These are phyloP conservation scores for Holtermannia corniformis DNA, from an alignment of 768 basidiomycete species.

Conservation along the genomic window DNA sequence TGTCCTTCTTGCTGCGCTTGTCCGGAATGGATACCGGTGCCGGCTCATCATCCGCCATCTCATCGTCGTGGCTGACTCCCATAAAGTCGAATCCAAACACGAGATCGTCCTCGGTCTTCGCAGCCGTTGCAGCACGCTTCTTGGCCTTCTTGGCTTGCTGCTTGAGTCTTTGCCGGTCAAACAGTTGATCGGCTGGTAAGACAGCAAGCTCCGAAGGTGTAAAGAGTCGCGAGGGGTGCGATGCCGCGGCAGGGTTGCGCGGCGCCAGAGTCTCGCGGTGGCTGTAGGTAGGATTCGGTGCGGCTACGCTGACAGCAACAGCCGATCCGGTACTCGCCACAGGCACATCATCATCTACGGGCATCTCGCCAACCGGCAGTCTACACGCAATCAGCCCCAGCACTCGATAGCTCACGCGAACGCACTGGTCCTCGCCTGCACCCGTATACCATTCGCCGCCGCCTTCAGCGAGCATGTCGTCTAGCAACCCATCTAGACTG, in stretches of 20 bases:
- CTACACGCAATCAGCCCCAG: background rate
- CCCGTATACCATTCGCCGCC: constrained; percentile 49
- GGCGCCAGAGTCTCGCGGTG: constrained; percentile 4
- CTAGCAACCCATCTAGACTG: constrained; percentile 68
- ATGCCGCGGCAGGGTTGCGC: background rate
- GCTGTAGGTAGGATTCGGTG: constrained; percentile 2
- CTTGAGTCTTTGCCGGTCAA: constrained; percentile 34
- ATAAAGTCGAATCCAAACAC: constrained; percentile 30
- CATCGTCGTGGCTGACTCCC: constrained; percentile 45
- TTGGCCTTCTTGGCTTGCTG: constrained; percentile 37
- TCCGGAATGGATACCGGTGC: constrained; percentile 35
- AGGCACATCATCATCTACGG: constrained; percentile 6
- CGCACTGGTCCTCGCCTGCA: constrained; percentile 20
- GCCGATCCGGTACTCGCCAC: background rate
- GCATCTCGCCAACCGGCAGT: constrained; percentile 1
- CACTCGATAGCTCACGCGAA: constrained; percentile 8
- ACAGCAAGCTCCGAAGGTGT: constrained; percentile 35
- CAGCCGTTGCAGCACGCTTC: constrained; percentile 20
- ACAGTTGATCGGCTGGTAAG: constrained; percentile 21
- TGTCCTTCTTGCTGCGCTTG: constrained; percentile 44
- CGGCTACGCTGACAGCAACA: background rate
- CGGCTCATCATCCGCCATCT: constrained; percentile 40
- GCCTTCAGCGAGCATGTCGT: constrained; percentile 69
- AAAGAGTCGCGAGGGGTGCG: constrained; percentile 20
- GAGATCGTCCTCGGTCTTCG: constrained; percentile 18